Conservation (phyloP, 2,329 filamentous ascomycete genomes). For the Phaeosphaeriaceae sp. region DNA sequence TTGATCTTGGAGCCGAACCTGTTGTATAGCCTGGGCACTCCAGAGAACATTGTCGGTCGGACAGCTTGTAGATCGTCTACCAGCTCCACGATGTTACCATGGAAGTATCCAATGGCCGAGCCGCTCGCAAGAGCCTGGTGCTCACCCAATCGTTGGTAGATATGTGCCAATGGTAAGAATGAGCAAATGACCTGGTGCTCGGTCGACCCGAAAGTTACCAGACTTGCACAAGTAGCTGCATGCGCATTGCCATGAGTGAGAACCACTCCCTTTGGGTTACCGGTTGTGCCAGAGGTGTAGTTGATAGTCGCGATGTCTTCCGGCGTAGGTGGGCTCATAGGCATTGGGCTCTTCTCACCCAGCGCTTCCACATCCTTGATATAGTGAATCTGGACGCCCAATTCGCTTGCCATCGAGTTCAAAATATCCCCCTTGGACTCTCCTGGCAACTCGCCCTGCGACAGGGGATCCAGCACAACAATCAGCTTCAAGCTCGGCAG, state of each 20-base stretch:
- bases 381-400: conserved; percentile 80
- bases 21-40: conserved; percentile 91
- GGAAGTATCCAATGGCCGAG: conserved; percentile 86
- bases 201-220: conserved; percentile 60
- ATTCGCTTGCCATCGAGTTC: conserved; percentile 73
- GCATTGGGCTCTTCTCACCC: conserved; percentile 72
- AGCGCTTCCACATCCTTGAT: conserved; percentile 82
- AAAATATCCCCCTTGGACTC: conserved; percentile 82
- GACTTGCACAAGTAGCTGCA: conserved; percentile 69
- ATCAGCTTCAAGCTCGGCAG: conserved; percentile 86
- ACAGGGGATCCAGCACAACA: conserved; percentile 82
- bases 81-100: conserved; percentile 84
- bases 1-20: conserved; percentile 86
- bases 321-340: conserved; percentile 73
- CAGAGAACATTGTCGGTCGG: conserved; percentile 81
- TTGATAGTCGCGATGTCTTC: conserved; percentile 88
- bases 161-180: conserved; percentile 93
- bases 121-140: conserved; percentile 76
- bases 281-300: conserved; percentile 87
- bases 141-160: conserved; percentile 86
- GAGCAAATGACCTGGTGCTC: conserved; percentile 75
- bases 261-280: conserved; percentile 81
- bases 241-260: conserved; percentile 84
- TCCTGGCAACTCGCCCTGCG: conserved; percentile 77
- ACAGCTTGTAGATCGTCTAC: conserved; percentile 92